Percentiles rank a stretch among this genome's conserved stretches.
phyloP scores from a whole-genome alignment of 176 grass and related monocot species.

The Triticum timopheevii region DNA sequence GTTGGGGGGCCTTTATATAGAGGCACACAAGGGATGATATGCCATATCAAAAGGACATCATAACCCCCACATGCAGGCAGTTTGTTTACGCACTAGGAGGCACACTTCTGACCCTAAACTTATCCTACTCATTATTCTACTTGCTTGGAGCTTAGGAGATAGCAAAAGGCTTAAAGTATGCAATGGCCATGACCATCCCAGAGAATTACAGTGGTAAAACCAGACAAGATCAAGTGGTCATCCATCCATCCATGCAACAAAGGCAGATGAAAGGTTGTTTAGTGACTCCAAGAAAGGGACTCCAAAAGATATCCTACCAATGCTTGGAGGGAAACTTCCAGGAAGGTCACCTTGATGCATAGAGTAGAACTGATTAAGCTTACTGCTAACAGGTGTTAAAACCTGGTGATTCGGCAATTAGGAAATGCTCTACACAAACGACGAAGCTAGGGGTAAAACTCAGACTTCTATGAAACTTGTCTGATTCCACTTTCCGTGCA shows the following conservation, averaged over 20 bases:
- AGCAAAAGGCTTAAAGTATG: slow-evolving; percentile 51
- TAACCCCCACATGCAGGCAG: slow-evolving; percentile 45
- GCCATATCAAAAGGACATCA: slow-evolving; percentile 56
- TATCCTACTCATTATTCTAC: slow-evolving; percentile 43
- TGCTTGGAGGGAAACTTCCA: slow-evolving; percentile 43
- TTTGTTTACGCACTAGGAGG: slow-evolving; percentile 55
- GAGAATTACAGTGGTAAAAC: slow-evolving; percentile 39
- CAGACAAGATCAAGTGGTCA: slow-evolving; percentile 51
- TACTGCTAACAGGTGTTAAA: slow-evolving; percentile 35
- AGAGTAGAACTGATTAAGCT: slow-evolving; percentile 18
- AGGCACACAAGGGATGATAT: slow-evolving; percentile 34
- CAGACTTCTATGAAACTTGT: slow-evolving; percentile 2
- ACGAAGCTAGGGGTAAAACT: background rate
- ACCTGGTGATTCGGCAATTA: slow-evolving; percentile 27
- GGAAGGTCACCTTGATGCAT: slow-evolving; percentile 52
- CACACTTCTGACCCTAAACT: slow-evolving; percentile 44
- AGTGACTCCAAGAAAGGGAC: slow-evolving; percentile 46
- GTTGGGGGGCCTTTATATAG: slow-evolving; percentile 44
- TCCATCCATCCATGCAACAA: slow-evolving; percentile 46
- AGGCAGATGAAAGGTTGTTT: slow-evolving; percentile 34
- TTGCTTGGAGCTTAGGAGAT: slow-evolving; percentile 48
- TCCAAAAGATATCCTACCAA: slow-evolving; percentile 32
- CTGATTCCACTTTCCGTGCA: slow-evolving; percentile 33
- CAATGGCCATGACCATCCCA: slow-evolving; percentile 22
- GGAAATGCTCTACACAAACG: background rate